Conservation (phyloP, 73 alveolate genomes). For the Paramecium caudatum region DNA sequence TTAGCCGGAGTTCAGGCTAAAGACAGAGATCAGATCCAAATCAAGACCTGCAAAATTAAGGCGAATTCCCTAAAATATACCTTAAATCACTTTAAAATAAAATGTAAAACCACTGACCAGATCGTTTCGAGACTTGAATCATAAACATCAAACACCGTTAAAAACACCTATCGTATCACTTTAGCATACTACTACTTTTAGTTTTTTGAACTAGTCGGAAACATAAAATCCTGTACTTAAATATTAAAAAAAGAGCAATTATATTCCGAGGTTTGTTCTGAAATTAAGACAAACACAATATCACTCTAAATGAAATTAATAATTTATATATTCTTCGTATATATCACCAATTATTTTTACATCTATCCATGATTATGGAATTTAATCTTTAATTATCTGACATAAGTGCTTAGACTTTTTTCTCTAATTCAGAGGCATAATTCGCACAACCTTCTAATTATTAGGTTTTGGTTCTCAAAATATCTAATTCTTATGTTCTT, state of each 20-base stretch:
- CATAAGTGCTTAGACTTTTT: constrained; percentile 29
- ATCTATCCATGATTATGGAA: constrained; percentile 64
- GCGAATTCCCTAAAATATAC: neutral
- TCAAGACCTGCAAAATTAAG: neutral
- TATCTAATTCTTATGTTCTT: constrained; percentile 26
- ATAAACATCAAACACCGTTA: neutral
- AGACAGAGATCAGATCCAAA: neutral
- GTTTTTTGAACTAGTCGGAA: neutral
- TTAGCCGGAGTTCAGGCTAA: neutral
- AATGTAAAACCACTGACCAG: neutral
- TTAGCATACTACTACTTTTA: neutral
- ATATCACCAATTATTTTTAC: constrained; percentile 54
- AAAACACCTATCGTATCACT: constrained; percentile 9
- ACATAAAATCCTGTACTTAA: neutral
- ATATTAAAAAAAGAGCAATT: constrained; percentile 9
- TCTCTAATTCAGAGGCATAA: constrained; percentile 29
- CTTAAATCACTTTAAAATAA: neutral
- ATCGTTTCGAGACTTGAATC: constrained; percentile 12
- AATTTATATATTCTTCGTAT: neutral
- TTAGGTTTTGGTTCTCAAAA: neutral
- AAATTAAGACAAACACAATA: constrained; percentile 14
- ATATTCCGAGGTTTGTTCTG: constrained; percentile 11
- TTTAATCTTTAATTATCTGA: constrained; percentile 60
- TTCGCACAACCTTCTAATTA: constrained; percentile 10
- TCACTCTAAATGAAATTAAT: neutral